These are phyloP conservation scores for Pulveroboletus sp. DNA, from an alignment of 1,284 basidiomycete species.

Conservation along the genomic window DNA sequence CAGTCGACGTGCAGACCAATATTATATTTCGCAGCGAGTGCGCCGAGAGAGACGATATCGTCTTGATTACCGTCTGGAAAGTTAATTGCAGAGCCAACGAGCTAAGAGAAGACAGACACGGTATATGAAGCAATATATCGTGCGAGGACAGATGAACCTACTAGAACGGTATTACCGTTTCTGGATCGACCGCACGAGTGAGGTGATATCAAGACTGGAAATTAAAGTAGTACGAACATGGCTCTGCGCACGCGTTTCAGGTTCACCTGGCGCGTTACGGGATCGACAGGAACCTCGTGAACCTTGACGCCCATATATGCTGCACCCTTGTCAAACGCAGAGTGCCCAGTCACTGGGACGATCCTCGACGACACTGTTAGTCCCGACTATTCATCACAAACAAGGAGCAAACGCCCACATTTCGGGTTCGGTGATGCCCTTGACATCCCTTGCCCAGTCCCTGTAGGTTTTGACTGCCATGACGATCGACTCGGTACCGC, in stretches of 20 bases:
- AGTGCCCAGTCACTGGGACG: slow-evolving; percentile 85
- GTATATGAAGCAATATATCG: background rate
- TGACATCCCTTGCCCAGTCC: slow-evolving; percentile 86
- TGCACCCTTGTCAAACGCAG: slow-evolving; percentile 93
- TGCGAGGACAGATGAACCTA: slow-evolving; percentile 31
- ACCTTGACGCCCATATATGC: slow-evolving; percentile 93
- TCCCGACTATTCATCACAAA: background rate
- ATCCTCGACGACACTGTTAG: slow-evolving; percentile 52
- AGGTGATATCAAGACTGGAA: background rate
- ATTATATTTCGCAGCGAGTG: slow-evolving; percentile 74
- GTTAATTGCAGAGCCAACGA: slow-evolving; percentile 90
- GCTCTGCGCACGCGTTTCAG: slow-evolving; percentile 79
- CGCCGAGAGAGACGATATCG: slow-evolving; percentile 81
- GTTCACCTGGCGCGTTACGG: slow-evolving; percentile 78
- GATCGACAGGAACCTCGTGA: slow-evolving; percentile 86
- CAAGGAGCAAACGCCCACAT: slow-evolving; percentile 68
- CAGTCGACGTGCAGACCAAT: slow-evolving; percentile 93
- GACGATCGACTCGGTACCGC: slow-evolving; percentile 95
- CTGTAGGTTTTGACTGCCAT: slow-evolving; percentile 94
- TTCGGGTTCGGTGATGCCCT: slow-evolving; percentile 90
- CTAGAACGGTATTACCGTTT: slow-evolving; percentile 83
- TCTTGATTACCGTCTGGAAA: slow-evolving; percentile 92
- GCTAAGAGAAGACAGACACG: slow-evolving; percentile 43
- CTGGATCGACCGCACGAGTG: slow-evolving; percentile 39
- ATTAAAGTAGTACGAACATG: slow-evolving; percentile 64